Evolutionary conservation across 176 grass and related monocot genomes (phyloP), one percentile per base, ranked within the genome.

Genomic region (Musa troglodytarum): DNA sequence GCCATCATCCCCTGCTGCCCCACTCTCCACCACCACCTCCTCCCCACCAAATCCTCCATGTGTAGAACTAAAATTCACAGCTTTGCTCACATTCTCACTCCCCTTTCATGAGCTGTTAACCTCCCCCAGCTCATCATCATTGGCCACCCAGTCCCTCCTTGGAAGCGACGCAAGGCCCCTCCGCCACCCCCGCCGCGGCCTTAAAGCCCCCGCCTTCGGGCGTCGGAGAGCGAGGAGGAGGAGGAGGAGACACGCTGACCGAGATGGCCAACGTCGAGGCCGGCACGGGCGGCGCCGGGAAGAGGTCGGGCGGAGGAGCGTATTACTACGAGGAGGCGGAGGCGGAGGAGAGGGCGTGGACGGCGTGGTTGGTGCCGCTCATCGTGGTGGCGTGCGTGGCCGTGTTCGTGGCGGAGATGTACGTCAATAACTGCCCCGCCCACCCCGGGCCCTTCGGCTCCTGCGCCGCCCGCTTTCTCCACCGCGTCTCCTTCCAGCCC

Each of bases 361-460:
- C 79, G 84, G 82, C 94, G 49, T 98, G 90, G 94, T 54, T 98
- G 26, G 94, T 98, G 57, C 94, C 94, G 77, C 71, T 83, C 65
- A 66, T 93, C n/a, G 85, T 98, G 67, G 77, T 98, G 10, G 88
- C 84, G 21, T 88, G 90, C 82, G 73, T 98, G 51, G 90, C 73
- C 5, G 86, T 98, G 17, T 98, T 98, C 82, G 67, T 81, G 76
- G 84, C 83, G 28, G 90, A 93, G 94, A 98, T 98, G 90, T 90
- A 85, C 50, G 79, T 93, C 77, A 98, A 98, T 77, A 79, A 98
- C 81, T 98, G 94, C 86, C 86, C 90, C 55, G 77, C 12, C 51
- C 82, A 91, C 77, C 17, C 61, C 13, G 74, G 50, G 24, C 56
- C 77, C 28, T 54, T 75, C 34, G 94, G 82, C 22, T 81, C 50